These are phyloP conservation scores for Plasmopara muralis DNA, from an alignment of 352 stramenopile species.

Conservation along the genomic window DNA sequence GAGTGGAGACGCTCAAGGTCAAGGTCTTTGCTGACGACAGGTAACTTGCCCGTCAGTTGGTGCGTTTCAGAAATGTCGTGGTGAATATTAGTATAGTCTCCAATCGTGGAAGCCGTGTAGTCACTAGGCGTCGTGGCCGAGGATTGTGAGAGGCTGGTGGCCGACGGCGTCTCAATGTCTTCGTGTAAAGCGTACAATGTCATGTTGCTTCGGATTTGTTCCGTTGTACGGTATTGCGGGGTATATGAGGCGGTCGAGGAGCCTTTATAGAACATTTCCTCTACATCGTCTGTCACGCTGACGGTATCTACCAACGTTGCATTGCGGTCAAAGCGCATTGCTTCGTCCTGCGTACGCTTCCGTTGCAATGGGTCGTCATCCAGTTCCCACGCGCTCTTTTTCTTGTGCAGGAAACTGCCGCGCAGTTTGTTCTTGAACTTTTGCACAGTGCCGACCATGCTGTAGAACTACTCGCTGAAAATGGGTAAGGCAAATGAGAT, in stretches of 20 bases:
- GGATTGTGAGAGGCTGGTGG: slow-evolving; percentile 26
- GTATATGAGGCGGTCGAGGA: slow-evolving; percentile 13
- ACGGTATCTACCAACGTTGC: slow-evolving; percentile 26
- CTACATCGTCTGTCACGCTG: slow-evolving; percentile 59
- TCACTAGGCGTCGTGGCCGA: slow-evolving; percentile 20
- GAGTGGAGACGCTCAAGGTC: slow-evolving; percentile 34
- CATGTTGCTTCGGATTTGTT: slow-evolving; percentile 42
- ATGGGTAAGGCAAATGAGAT: not conserved
- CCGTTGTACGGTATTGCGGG: slow-evolving; percentile 47
- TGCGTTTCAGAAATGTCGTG: slow-evolving; percentile 12
- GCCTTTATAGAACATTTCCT: slow-evolving; percentile 56
- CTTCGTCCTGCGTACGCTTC: slow-evolving; percentile 37
- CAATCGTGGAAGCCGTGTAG: slow-evolving; percentile 17
- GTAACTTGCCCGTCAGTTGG: not conserved
- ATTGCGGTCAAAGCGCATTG: slow-evolving; percentile 28
- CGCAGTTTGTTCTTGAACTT: slow-evolving; percentile 64
- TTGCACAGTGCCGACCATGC: slow-evolving; percentile 40
- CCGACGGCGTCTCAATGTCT: slow-evolving; percentile 36
- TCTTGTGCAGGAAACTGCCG: slow-evolving; percentile 36
- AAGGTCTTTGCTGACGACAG: slow-evolving; percentile 6
- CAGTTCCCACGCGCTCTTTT: slow-evolving; percentile 20
- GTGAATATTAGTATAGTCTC: slow-evolving; percentile 7
- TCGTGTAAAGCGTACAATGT: slow-evolving; percentile 53
- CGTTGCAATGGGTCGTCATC: slow-evolving; percentile 39
- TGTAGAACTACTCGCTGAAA: not conserved